Evolutionary conservation across 2,329 filamentous ascomycete species (phyloP).

Genomic region (Fusarium marasasianum): DNA sequence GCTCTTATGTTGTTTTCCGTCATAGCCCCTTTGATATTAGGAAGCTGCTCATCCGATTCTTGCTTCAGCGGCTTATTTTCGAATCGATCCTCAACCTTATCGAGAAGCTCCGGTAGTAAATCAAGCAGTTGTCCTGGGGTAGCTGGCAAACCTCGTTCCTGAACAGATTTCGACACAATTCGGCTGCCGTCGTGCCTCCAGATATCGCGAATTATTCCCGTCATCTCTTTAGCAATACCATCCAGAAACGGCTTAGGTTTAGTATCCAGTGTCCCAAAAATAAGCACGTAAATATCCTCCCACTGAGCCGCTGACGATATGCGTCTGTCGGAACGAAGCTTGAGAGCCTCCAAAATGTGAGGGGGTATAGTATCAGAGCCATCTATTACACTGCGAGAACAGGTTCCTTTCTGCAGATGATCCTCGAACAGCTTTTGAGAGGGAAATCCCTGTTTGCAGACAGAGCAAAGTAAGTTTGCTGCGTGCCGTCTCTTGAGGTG

Average conservation of each 20-base stretch:
- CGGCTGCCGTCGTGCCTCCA: not conserved
- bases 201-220: not conserved
- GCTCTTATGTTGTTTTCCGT: no score
- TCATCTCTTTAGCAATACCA: not conserved
- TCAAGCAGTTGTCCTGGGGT: no score
- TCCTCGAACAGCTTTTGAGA: not conserved
- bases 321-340: not conserved
- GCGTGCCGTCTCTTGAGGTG: not conserved
- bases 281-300: not conserved
- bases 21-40: no score
- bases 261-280: not conserved
- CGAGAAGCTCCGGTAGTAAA: no score
- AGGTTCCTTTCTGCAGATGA: not conserved
- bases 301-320: not conserved
- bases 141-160: not conserved
- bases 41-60: no score
- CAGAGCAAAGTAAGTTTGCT: not conserved
- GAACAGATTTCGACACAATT: not conserved
- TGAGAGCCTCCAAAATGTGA: not conserved
- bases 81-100: no score
- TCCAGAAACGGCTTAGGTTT: not conserved
- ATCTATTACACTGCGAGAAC: not conserved
- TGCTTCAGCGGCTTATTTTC: no score
- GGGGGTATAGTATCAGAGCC: not conserved
- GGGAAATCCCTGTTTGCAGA: not conserved